Conservation (phyloP, 371 early-diverging fungal genomes). For the Mortierella sp. region DNA sequence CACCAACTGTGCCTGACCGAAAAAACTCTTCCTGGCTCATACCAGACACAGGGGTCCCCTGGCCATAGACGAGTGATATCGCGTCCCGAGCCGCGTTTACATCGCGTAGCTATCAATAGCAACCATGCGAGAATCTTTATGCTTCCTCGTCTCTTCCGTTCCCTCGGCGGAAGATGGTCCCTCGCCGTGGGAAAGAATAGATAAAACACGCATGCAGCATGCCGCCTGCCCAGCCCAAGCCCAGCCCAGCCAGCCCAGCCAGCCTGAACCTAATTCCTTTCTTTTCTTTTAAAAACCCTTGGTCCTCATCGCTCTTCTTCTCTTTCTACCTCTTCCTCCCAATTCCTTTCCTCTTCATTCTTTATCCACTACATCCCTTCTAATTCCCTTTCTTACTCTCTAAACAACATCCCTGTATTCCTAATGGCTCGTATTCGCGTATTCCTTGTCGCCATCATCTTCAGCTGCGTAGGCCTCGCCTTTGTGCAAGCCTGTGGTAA, state of each 20-base stretch:
- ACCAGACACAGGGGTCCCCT: not conserved
- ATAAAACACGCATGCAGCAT: not conserved
- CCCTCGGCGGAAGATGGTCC: too few relatives aligned
- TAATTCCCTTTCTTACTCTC: not conserved
- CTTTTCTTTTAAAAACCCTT: not conserved
- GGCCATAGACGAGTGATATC: not conserved
- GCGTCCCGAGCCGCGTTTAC: too few relatives aligned
- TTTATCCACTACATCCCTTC: not conserved
- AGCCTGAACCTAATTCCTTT: not conserved
- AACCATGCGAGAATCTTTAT: too few relatives aligned
- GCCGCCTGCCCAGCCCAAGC: not conserved
- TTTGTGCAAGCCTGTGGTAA: conserved; percentile 44
- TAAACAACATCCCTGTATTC: not conserved
- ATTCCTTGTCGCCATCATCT: conserved; percentile 21
- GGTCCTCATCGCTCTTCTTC: not conserved
- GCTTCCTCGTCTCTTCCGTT: too few relatives aligned
- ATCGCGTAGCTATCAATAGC: too few relatives aligned
- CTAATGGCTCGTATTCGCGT: conserved; percentile 21
- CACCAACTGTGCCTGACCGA: not conserved
- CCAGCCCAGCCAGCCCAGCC: conserved; percentile 1
- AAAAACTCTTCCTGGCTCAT: not conserved
- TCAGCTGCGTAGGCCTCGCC: conserved; percentile 15
- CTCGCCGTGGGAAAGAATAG: too few relatives aligned
- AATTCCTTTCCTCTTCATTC: not conserved
- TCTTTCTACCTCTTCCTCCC: not conserved